Percentiles rank a stretch among this genome's conserved stretches.
These are phyloP conservation scores for Zygosaccharomyces rouxii DNA, from an alignment of 805 yeast genomes.

Conservation along the genomic window DNA sequence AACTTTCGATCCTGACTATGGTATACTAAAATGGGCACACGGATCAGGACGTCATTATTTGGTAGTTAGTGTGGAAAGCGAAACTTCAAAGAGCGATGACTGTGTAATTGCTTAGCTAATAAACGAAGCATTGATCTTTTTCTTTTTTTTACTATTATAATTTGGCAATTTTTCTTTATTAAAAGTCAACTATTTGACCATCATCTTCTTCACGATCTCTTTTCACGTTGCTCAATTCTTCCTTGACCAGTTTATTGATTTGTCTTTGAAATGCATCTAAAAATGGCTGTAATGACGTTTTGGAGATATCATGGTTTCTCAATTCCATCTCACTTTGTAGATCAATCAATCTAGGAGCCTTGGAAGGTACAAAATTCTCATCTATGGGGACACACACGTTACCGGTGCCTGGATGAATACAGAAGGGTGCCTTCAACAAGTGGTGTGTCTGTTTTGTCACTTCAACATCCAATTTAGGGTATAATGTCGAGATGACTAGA, in stretches of 20 bases:
- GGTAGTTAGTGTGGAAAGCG: conserved; percentile 15
- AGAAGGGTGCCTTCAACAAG: conserved; percentile 91
- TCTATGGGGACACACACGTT: conserved; percentile 84
- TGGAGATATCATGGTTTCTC: conserved; percentile 43
- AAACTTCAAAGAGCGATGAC: conserved; percentile 7
- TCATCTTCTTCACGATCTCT: conserved; percentile 36
- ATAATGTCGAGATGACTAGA: conserved; percentile 69
- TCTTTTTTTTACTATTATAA: background rate
- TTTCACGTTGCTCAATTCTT: conserved; percentile 42
- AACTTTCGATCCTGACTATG: conserved; percentile 46
- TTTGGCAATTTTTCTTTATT: background rate
- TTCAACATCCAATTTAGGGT: conserved; percentile 90
- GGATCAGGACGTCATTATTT: conserved; percentile 40
- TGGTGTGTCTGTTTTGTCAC: conserved; percentile 88
- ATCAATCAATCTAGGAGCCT: conserved; percentile 68
- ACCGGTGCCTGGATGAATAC: conserved; percentile 95
- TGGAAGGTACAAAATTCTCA: conserved; percentile 60
- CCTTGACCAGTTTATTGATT: conserved; percentile 53
- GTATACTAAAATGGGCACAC: conserved; percentile 71
- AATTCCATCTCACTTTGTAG: conserved; percentile 61
- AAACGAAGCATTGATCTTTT: background rate
- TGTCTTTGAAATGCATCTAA: conserved; percentile 60
- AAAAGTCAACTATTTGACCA: background rate
- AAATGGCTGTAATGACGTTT: conserved; percentile 67
- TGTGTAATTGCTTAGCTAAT: conserved; percentile 12